Evolutionary conservation across 2,329 filamentous ascomycete species (phyloP).

Genomic region (Drechslerella dactyloides): DNA sequence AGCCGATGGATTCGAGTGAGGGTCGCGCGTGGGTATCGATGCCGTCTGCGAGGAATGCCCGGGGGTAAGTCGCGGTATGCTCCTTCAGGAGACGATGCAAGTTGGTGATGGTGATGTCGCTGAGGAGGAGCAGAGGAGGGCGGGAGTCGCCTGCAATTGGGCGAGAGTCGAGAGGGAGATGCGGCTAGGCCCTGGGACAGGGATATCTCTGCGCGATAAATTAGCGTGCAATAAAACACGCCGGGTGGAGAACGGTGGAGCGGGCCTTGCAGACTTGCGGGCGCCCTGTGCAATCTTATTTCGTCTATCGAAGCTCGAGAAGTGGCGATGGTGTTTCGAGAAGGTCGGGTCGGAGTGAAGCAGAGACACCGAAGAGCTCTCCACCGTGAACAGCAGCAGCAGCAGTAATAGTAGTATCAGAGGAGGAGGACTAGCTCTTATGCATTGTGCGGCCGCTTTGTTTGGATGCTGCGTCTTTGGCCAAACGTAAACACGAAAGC

Average conservation of each 20-base stretch:
- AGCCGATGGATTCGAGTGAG: slow-evolving; percentile 1
- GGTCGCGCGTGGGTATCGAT: neutral
- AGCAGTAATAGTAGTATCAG: no score
- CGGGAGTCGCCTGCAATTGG: slow-evolving; percentile 35
- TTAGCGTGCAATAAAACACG: slow-evolving; percentile 35
- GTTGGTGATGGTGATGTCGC: slow-evolving; percentile 28
- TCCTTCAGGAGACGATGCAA: slow-evolving; percentile 14
- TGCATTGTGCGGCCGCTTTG: slow-evolving; percentile 15
- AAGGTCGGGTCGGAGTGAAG: no score
- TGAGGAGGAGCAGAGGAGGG: slow-evolving; percentile 38
- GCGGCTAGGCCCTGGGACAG: neutral
- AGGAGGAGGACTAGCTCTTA: no score
- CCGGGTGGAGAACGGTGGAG: neutral
- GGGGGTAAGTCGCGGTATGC: no score
- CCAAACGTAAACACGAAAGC: slow-evolving; percentile 34
- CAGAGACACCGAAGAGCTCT: no score
- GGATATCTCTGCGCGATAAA: slow-evolving; percentile 49
- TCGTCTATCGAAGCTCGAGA: neutral
- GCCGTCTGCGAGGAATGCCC: slow-evolving; percentile 9
- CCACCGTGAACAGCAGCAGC: neutral
- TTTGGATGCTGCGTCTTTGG: slow-evolving; percentile 28
- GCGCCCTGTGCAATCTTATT: neutral
- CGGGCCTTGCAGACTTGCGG: slow-evolving; percentile 2
- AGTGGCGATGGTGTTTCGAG: no score
- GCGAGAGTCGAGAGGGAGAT: neutral